Conservation (phyloP, 768 basidiomycete species). For the Amanita fuliginea region DNA sequence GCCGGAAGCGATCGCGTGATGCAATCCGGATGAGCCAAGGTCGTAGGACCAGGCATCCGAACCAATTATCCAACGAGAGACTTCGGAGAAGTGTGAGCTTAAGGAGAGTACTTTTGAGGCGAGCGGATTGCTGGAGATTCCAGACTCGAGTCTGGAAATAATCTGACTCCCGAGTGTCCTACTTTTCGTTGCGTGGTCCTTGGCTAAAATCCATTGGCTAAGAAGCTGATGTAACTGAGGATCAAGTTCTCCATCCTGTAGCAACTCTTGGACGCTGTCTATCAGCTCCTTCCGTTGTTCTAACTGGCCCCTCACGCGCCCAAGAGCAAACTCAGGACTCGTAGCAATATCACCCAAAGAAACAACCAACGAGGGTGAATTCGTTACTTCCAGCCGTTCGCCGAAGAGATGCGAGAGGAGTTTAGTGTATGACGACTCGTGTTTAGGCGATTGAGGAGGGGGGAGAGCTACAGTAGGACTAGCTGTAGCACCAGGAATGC, state of each 20-base stretch:
- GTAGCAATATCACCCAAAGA: conserved; percentile 70
- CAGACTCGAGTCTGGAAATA: conserved; percentile 33
- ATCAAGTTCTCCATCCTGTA: conserved; percentile 39
- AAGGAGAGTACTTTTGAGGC: conserved; percentile 50
- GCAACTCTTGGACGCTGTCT: conserved; percentile 48
- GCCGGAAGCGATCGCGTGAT: conserved; percentile 86
- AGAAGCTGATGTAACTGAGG: conserved; percentile 59
- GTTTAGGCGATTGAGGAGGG: conserved; percentile 67
- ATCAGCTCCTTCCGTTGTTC: conserved; percentile 66
- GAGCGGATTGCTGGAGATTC: conserved; percentile 26
- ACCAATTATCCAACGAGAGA: conserved; percentile 93
- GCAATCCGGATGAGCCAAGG: conserved; percentile 88
- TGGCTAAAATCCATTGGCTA: conserved; percentile 69
- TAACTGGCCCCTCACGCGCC: conserved; percentile 76
- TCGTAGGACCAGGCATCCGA: conserved; percentile 99
- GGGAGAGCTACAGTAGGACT: conserved; percentile 8
- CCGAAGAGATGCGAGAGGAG: conserved; percentile 75
- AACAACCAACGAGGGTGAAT: conserved; percentile 65
- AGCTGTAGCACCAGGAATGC: conserved; percentile 15
- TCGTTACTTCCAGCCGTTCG: conserved; percentile 72
- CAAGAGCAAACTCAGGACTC: conserved; percentile 90
- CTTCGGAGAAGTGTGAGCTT: conserved; percentile 49
- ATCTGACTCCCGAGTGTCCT: conserved; percentile 48
- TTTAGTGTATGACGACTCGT: conserved; percentile 87
- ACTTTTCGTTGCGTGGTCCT: conserved; percentile 61